Evolutionary conservation across 139 green algal genomes (phyloP).

Genomic region (Micractinium conductrix): DNA sequence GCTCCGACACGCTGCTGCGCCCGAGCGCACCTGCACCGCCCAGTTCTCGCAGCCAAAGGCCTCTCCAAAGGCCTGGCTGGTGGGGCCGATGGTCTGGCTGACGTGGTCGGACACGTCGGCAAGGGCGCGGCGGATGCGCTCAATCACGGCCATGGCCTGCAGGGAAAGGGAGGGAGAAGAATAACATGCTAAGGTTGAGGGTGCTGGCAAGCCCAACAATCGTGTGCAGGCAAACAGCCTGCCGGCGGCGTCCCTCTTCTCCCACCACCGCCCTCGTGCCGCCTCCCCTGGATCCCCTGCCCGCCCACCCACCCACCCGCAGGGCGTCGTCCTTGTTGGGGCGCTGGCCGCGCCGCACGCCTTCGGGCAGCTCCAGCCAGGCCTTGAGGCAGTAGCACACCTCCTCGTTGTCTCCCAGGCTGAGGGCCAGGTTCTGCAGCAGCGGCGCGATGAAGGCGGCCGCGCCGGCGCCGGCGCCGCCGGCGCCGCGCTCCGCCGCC

Average conservation of each 20-base stretch:
- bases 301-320: not conserved
- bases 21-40: conserved; percentile 64
- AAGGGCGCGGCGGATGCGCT: conserved; percentile 86
- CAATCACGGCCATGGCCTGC: conserved; percentile 86
- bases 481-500: conserved; percentile 78
- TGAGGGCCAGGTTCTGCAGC: conserved; percentile 97
- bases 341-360: conserved; percentile 63
- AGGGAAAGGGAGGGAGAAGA: not conserved
- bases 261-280: too few relatives aligned
- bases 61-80: conserved; percentile 67
- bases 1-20: not conserved
- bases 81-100: conserved; percentile 58
- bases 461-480: conserved; percentile 66
- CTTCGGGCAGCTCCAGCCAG: conserved; percentile 77
- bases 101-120: conserved; percentile 67
- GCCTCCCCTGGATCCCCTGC: too few relatives aligned
- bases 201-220: too few relatives aligned
- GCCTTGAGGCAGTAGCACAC: conserved; percentile 96
- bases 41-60: conserved; percentile 88
- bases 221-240: too few relatives aligned
- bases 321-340: conserved; percentile 87
- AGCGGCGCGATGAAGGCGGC: conserved; percentile 89
- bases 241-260: too few relatives aligned
- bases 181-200: too few relatives aligned
- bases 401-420: conserved; percentile 94